Evolutionary conservation across 306 rosid genomes (phyloP).

Genomic region (Phaseolus lunatus): DNA sequence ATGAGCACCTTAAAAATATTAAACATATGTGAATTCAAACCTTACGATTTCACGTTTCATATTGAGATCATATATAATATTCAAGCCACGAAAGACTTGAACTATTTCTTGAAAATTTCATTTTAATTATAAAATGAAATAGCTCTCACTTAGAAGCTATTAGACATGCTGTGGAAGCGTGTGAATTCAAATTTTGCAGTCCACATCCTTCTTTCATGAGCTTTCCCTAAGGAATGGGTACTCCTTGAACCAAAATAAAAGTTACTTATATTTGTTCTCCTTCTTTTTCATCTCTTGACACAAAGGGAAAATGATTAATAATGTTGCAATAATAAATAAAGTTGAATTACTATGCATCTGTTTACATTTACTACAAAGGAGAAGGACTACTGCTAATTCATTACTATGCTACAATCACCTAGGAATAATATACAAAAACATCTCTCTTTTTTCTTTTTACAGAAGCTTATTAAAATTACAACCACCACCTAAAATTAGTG

Average conservation of each 20-base stretch:
- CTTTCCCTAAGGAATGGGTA: not conserved
- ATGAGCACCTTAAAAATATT: not conserved
- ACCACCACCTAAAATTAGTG: constrained; percentile 33
- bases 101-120: not conserved
- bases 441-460: constrained; percentile 29
- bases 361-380: constrained; percentile 40
- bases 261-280: not conserved
- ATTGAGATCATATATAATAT: not conserved
- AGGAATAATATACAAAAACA: constrained; percentile 43
- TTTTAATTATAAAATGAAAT: not conserved
- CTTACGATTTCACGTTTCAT: not conserved
- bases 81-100: not conserved
- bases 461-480: constrained; percentile 41
- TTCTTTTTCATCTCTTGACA: not conserved
- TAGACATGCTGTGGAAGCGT: not conserved
- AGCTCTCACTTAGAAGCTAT: not conserved
- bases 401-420: constrained; percentile 43
- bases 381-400: constrained; percentile 38
- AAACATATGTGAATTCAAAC: not conserved
- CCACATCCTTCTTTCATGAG: not conserved
- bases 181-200: not conserved
- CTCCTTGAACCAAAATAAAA: constrained; percentile 4
- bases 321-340: constrained; percentile 34
- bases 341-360: constrained; percentile 32
- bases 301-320: not conserved